Evolutionary conservation across 129 eudicot genomes (phyloP).

Genomic region (Rutidosis leptorrhynchoides): DNA sequence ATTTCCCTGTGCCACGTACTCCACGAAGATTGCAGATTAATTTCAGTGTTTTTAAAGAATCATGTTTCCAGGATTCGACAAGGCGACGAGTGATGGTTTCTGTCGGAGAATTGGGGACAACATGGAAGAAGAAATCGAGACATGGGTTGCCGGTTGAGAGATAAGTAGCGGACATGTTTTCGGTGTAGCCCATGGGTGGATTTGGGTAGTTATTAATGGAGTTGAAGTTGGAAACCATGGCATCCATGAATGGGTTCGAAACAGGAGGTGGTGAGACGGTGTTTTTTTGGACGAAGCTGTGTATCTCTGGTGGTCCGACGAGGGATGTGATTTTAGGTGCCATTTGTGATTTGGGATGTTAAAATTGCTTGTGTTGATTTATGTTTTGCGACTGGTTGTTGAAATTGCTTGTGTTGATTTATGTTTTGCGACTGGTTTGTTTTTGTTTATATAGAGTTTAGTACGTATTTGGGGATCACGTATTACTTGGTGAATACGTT

Average conservation of each 20-base stretch:
- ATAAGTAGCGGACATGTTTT: constrained; percentile 19
- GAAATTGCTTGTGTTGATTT: too few species aligned
- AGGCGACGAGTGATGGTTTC: neutral
- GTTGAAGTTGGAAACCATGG: constrained; percentile 23
- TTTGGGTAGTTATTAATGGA: neutral
- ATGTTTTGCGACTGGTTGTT: neutral
- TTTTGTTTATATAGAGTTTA: neutral
- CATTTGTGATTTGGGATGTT: neutral
- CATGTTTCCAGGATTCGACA: constrained; percentile 6
- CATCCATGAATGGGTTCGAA: constrained; percentile 13
- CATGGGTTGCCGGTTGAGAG: constrained; percentile 24
- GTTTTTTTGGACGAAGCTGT: neutral
- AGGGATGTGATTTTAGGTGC: constrained; percentile 18
- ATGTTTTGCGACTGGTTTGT: too few species aligned
- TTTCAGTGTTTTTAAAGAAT: constrained; percentile 20
- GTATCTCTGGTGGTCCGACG: constrained; percentile 23
- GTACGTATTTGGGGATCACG: too few species aligned
- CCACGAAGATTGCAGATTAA: constrained; percentile 21
- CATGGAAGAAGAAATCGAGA: constrained; percentile 14
- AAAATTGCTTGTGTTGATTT: too few species aligned
- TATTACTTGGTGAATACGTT: too few species aligned
- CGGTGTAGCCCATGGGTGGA: constrained; percentile 20
- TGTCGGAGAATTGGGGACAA: constrained; percentile 8
- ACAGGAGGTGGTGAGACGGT: constrained; percentile 12
- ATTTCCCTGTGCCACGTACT: constrained; percentile 17